These are phyloP conservation scores for Penicillium atrosanguineum DNA, from an alignment of 495 filamentous ascomycete species.

Conservation along the genomic window DNA sequence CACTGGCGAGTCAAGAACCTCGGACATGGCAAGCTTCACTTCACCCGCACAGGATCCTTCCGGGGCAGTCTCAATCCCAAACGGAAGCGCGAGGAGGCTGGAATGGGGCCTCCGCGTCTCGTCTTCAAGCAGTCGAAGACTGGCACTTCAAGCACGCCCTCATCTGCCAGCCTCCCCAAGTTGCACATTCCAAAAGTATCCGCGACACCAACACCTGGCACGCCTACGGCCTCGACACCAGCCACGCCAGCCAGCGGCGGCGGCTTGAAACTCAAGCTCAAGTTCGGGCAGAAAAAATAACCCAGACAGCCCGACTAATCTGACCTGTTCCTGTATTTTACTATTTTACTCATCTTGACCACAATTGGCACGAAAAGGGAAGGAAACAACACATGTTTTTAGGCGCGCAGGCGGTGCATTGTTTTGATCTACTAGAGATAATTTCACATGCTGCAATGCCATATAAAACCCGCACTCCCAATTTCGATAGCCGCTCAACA, in stretches of 20 bases:
- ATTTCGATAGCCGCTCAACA: neutral
- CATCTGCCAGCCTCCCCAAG: constrained; percentile 29
- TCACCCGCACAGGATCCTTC: constrained; percentile 32
- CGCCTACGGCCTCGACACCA: constrained; percentile 26
- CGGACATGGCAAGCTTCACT: constrained; percentile 48
- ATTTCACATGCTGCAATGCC: constrained; percentile 9
- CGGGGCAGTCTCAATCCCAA: constrained; percentile 37
- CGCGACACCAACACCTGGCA: constrained; percentile 16
- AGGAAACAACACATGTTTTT: constrained; percentile 12
- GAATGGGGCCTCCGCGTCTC: constrained; percentile 39
- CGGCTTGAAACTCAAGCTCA: constrained; percentile 44
- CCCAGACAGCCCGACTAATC: constrained; percentile 2
- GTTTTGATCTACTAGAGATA: constrained; percentile 8
- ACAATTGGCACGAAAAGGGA: neutral
- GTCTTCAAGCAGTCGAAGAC: constrained; percentile 47
- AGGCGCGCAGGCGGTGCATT: constrained; percentile 11
- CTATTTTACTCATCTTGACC: neutral
- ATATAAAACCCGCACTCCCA: neutral
- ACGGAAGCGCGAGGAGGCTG: constrained; percentile 45
- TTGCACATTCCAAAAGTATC: constrained; percentile 38
- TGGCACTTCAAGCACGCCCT: constrained; percentile 20
- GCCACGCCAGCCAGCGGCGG: constrained; percentile 37
- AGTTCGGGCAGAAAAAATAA: constrained; percentile 41
- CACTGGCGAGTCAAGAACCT: constrained; percentile 66
- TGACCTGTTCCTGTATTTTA: constrained; percentile 23